Evolutionary conservation across 2,329 filamentous ascomycete species (phyloP).

Genomic region (Colletotrichum paranaense): DNA sequence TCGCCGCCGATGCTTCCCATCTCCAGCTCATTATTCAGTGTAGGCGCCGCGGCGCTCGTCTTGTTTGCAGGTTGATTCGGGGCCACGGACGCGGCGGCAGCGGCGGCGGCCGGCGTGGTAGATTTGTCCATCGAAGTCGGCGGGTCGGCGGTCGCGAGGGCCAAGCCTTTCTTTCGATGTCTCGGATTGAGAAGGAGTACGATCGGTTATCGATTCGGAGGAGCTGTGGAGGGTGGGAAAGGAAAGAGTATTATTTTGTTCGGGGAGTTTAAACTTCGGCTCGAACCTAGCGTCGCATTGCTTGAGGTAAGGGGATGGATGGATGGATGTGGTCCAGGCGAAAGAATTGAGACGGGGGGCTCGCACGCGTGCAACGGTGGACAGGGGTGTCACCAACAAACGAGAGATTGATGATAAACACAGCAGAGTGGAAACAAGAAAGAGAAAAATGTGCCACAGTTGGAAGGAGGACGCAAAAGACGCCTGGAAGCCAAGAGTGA

Average conservation of each 20-base stretch:
- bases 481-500: conserved; percentile 27
- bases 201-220: not conserved
- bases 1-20: conserved; percentile 61
- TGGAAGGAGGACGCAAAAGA: not conserved
- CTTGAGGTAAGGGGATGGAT: conserved; percentile 7
- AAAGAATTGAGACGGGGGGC: not conserved
- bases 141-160: conserved; percentile 15
- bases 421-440: not conserved
- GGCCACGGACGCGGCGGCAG: conserved; percentile 52
- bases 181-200: not conserved
- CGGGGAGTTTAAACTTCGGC: conserved; percentile 18
- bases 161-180: conserved; percentile 8
- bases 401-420: not conserved
- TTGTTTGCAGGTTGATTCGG: conserved; percentile 69
- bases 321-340: not conserved
- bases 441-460: not conserved
- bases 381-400: not conserved
- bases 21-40: conserved; percentile 68
- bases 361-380: not conserved
- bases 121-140: conserved; percentile 53
- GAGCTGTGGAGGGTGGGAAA: not conserved
- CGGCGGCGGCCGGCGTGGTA: conserved; percentile 47
- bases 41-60: conserved; percentile 62
- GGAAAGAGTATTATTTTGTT: not conserved
- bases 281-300: conserved; percentile 34